A percentile compares a stretch with the other conserved stretches of the same genome.
phyloP scores from a whole-genome alignment of 2,329 filamentous ascomycete species.

The Elsinoe ampelina region DNA sequence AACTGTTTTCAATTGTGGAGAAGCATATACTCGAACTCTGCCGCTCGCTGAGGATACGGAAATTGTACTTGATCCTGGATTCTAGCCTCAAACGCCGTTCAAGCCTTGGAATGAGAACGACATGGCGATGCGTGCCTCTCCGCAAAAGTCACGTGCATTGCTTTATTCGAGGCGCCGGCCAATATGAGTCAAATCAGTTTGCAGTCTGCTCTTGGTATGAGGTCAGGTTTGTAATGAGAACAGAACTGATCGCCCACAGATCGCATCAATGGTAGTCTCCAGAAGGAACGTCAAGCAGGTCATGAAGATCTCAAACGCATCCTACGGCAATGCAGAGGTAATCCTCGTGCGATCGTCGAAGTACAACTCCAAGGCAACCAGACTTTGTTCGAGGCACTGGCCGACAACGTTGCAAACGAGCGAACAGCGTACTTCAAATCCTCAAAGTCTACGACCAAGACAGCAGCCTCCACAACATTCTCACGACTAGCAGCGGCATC shows the following conservation, averaged over 20 bases:
- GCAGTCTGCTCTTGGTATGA: slow-evolving; percentile 12
- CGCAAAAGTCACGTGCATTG: neutral
- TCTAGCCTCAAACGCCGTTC: no score
- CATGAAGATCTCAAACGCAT: slow-evolving; percentile 48
- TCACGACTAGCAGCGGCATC: slow-evolving; percentile 59
- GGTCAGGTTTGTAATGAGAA: neutral
- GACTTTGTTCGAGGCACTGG: slow-evolving; percentile 70
- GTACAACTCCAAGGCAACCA: slow-evolving; percentile 57
- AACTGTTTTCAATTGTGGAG: no score
- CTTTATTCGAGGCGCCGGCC: neutral
- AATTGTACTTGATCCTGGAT: no score
- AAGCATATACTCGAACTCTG: no score
- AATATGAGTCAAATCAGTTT: slow-evolving; percentile 11
- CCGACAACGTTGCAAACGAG: slow-evolving; percentile 58
- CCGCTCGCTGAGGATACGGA: no score
- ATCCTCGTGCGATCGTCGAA: slow-evolving; percentile 50
- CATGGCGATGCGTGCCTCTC: neutral
- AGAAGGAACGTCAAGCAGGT: slow-evolving; percentile 40
- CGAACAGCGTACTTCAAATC: slow-evolving; percentile 52
- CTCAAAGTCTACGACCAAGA: slow-evolving; percentile 28
- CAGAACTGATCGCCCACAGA: neutral
- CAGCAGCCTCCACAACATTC: slow-evolving; percentile 35
- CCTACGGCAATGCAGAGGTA: slow-evolving; percentile 44
- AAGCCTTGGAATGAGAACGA: neutral
- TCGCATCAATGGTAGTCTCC: neutral